Percentiles rank a stretch among this genome's conserved stretches.
Evolutionary conservation across 768 basidiomycete species (phyloP).

Genomic region (Chalciporus piperatus): DNA sequence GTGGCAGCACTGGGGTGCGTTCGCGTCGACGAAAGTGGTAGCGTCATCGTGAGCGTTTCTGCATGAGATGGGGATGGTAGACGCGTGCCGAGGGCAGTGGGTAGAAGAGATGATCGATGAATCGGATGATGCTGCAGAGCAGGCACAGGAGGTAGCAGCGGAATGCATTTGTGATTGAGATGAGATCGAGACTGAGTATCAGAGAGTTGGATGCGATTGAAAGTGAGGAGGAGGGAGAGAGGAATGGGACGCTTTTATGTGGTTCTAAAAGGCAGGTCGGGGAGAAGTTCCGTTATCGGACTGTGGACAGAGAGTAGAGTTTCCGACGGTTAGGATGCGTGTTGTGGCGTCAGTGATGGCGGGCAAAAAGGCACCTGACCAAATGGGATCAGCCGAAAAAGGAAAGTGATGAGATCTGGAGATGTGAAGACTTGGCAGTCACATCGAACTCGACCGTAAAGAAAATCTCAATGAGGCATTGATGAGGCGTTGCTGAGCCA

Average conservation of each 20-base stretch:
- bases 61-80: conserved; percentile 23
- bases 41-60: conserved; percentile 26
- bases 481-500: no score
- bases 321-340: conserved; percentile 34
- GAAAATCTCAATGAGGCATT: conserved; percentile 11
- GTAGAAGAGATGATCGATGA: conserved; percentile 2
- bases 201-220: neutral
- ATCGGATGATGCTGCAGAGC: conserved; percentile 12
- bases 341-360: conserved; percentile 39
- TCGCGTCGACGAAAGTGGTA: conserved; percentile 41
- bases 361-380: conserved; percentile 32
- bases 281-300: conserved; percentile 37
- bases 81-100: conserved; percentile 8
- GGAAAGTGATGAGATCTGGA: conserved; percentile 9
- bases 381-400: conserved; percentile 21
- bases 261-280: conserved; percentile 25
- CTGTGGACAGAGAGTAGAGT: conserved; percentile 31
- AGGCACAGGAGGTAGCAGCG: conserved; percentile 11
- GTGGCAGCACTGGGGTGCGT: conserved; percentile 76
- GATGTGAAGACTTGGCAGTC: conserved; percentile 28
- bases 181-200: neutral
- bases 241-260: conserved; percentile 24
- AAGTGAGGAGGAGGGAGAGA: neutral
- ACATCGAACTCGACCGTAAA: conserved; percentile 23
- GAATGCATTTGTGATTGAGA: conserved; percentile 20